Evolutionary conservation across 805 yeast species (phyloP).

Genomic region (Hanseniaspora jakobsenii): DNA sequence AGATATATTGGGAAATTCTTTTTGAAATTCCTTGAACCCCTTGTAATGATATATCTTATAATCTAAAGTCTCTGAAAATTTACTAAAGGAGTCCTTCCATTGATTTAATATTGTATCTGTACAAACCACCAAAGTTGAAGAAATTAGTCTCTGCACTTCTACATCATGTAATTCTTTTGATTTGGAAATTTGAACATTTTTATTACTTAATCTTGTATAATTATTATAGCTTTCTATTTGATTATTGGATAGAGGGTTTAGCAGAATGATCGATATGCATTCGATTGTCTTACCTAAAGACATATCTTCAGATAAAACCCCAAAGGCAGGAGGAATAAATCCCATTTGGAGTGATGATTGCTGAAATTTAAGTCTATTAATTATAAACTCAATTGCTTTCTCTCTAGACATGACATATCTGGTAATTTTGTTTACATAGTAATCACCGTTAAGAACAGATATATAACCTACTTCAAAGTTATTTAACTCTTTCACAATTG

Average conservation of each 20-base stretch:
- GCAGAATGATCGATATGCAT: conserved; percentile 48
- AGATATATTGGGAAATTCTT: conserved; percentile 22
- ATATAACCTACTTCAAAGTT: background rate
- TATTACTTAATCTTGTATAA: background rate
- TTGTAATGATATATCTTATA: conserved; percentile 51
- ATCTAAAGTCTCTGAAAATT: conserved; percentile 17
- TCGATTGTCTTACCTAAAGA: conserved; percentile 94
- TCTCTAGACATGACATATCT: conserved; percentile 21
- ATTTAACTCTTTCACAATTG: background rate
- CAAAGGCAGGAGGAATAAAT: conserved; percentile 29
- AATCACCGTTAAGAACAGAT: background rate
- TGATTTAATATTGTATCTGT: conserved; percentile 77
- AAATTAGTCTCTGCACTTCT: conserved; percentile 26
- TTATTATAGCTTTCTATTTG: conserved; percentile 29
- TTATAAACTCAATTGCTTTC: no score
- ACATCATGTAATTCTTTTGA: conserved; percentile 18
- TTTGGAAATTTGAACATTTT: conserved; percentile 8
- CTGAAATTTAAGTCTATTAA: no score
- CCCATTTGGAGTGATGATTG: no score
- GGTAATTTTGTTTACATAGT: conserved; percentile 28
- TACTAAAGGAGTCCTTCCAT: conserved; percentile 42
- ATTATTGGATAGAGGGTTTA: conserved; percentile 34
- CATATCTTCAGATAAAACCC: conserved; percentile 88
- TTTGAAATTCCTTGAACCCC: conserved; percentile 38
- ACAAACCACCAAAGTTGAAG: conserved; percentile 70